Evolutionary conservation across 495 filamentous ascomycete species (phyloP).

Genomic region (Penicillium mononematosum): DNA sequence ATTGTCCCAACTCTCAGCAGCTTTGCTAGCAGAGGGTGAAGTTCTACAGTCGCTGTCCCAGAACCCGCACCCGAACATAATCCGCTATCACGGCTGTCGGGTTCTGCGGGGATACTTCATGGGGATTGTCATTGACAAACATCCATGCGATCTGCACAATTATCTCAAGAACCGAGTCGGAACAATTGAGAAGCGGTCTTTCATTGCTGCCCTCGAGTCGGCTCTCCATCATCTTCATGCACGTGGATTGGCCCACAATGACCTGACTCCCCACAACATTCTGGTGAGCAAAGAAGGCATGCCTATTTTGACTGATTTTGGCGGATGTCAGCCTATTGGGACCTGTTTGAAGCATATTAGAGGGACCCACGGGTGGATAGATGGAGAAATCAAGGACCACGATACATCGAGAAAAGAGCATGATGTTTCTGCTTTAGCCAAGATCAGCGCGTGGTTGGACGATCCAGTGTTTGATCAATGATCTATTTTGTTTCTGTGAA

Average conservation of each 20-base stretch:
- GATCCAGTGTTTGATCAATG: not conserved
- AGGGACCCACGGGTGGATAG: slow-evolving; percentile 33
- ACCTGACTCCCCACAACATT: slow-evolving; percentile 40
- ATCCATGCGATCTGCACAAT: slow-evolving; percentile 20
- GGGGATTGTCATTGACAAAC: slow-evolving; percentile 32
- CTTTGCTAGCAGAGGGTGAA: slow-evolving; percentile 23
- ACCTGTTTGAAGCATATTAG: slow-evolving; percentile 22
- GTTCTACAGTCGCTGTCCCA: slow-evolving; percentile 17
- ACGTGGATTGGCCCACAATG: slow-evolving; percentile 42
- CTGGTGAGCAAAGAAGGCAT: slow-evolving; percentile 28
- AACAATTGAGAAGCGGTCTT: slow-evolving; percentile 19
- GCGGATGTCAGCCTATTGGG: slow-evolving; percentile 25
- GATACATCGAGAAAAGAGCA: slow-evolving; percentile 31
- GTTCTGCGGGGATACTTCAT: slow-evolving; percentile 31
- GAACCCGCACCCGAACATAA: slow-evolving; percentile 33
- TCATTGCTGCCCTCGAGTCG: slow-evolving; percentile 33
- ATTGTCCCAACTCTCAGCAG: not conserved
- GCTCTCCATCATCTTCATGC: slow-evolving; percentile 34
- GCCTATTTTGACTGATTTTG: slow-evolving; percentile 40
- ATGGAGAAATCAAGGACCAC: slow-evolving; percentile 29
- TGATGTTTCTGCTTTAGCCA: slow-evolving; percentile 29
- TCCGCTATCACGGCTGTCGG: slow-evolving; percentile 35
- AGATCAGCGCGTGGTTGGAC: slow-evolving; percentile 26
- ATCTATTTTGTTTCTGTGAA: not conserved
- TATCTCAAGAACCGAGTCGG: slow-evolving; percentile 8